Conservation (phyloP, 2,329 filamentous ascomycete species). For the Pyrenochaeta sp. region DNA sequence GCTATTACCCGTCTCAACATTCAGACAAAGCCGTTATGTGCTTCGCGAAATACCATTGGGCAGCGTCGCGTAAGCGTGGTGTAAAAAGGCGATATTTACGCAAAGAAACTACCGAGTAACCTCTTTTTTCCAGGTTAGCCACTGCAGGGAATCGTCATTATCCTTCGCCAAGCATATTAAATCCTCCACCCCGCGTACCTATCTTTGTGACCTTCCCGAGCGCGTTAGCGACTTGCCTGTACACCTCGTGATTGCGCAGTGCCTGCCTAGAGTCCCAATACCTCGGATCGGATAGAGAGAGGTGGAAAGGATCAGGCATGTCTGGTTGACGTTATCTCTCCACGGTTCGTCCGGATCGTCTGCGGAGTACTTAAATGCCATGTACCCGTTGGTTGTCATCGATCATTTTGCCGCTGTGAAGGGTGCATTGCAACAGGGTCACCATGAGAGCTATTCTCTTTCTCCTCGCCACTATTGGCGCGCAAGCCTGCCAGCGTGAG, state of each 20-base stretch:
- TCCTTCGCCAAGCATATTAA: slow-evolving; percentile 32
- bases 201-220: slow-evolving; percentile 42
- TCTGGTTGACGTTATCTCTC: slow-evolving; percentile 30
- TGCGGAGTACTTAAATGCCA: slow-evolving; percentile 22
- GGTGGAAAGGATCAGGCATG: slow-evolving; percentile 8
- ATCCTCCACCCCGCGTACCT: slow-evolving; percentile 21
- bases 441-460: slow-evolving; percentile 40
- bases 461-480: slow-evolving; percentile 40
- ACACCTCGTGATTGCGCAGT: slow-evolving; percentile 17
- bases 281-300: neutral
- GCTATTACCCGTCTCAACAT: neutral
- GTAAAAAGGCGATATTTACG: neutral
- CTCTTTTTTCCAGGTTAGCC: slow-evolving; percentile 5
- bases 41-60: neutral
- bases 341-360: slow-evolving; percentile 2
- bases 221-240: slow-evolving; percentile 33
- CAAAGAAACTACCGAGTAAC: neutral
- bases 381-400: slow-evolving; percentile 1
- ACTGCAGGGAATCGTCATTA: slow-evolving; percentile 36
- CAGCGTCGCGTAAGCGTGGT: neutral
- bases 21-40: neutral
- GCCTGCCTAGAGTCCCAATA: slow-evolving; percentile 16
- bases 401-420: slow-evolving; percentile 10
- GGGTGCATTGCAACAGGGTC: slow-evolving; percentile 1
- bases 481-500: slow-evolving; percentile 47